Evolutionary conservation across 306 rosid genomes (phyloP), one percentile per base, ranked within the genome.

Genomic region (Cicer pinnatifidum): DNA sequence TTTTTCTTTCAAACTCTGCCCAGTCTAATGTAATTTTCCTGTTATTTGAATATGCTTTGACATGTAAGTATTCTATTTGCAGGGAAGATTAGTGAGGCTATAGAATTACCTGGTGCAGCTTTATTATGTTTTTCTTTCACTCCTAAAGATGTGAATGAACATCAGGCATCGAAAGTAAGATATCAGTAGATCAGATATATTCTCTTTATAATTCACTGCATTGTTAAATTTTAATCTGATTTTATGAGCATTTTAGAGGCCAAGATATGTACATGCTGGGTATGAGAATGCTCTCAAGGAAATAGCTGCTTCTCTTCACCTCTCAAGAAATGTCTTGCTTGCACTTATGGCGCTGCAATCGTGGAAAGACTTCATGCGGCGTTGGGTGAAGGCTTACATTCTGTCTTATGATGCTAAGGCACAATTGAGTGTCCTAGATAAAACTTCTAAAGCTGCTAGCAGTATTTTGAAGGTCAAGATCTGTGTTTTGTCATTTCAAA

Each of bases 41-140:
- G 33, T 39, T 80, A 52, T 76, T 76, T 70, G 66, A 20, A 64
- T 39, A 61, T 53, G 75, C 51, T 72, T 78, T 70, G 79, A 69
- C 50, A 11, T 48, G 7, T 48, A 72, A 66, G 75, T 69, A 44
- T 78, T 76, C 58, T 50, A 41, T 80, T 58, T 77, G 72, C 88
- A 94, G 97, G 90, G 77, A 85, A 86, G 76, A 82, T 66, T 75
- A 81, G 82, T 73, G 78, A 81, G 51, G 85, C 89, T 20, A 84
- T 83, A 69, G 86, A 88, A 9, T 86, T 89, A 69, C 92, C 98
- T 71, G 97, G 95, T 75, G 98, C 98, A 19, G 90, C 98, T 73
- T 81, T 94, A 19, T 77, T 89, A 35, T 89, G 95, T 67, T 84
- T 83, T 77, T 78, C 97, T 72, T 85, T 89, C 71, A 75, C 92